Base-by-base conservation (phyloP, 208 protist genomes). In the Trypanosoma lewisi region DNA sequence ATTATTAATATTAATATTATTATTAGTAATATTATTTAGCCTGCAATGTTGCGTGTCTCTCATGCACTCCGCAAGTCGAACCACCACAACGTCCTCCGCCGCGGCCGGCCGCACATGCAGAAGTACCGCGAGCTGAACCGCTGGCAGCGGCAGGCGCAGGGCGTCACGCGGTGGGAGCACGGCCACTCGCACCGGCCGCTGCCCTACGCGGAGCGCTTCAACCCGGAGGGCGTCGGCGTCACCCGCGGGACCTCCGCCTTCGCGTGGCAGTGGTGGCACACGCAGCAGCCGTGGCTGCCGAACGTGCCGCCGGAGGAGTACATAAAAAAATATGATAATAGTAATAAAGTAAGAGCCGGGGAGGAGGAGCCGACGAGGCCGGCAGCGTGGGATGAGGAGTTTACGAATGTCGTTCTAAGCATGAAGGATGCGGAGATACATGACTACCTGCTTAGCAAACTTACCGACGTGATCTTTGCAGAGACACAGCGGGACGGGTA, bases 241-340 rank as follows among this genome's bases (percentile, higher is more conserved):
- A 91, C 91, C n/a, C 79, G 82, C 30, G 91, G 88, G 30, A 94
- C 88, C 8, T 87, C 81, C 21, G 45, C 78, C 33, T 75, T 73
- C 16, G 87, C 91, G 51, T 95, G 87, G 87, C 80, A 81, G 68
- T 97, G 91, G 89, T 97, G 91, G 91, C 78, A 95, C 64, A 94
- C 87, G 56, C 91, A 97, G 73, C 87, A 95, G 67, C 88, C 89
- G 56, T 93, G 83, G 83, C 71, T 97, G 44, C 85, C 91, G 14
- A 95, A 97, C 54, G 81, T 94, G 0, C 63, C 85, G 9, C 80
- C 85, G 16, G 65, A 16, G 9, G 30, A 25, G 76, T 70, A 67
- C 87, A 87, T 44, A 12, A 28, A 56, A 0, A 77, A 77, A 0
- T n/a, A n/a, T n/a, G n/a, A n/a, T n/a, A n/a, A n/a, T n/a, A n/a